These are phyloP conservation scores for Hypoxylon subgilvum DNA, from an alignment of 495 filamentous ascomycete genomes.

Conservation along the genomic window DNA sequence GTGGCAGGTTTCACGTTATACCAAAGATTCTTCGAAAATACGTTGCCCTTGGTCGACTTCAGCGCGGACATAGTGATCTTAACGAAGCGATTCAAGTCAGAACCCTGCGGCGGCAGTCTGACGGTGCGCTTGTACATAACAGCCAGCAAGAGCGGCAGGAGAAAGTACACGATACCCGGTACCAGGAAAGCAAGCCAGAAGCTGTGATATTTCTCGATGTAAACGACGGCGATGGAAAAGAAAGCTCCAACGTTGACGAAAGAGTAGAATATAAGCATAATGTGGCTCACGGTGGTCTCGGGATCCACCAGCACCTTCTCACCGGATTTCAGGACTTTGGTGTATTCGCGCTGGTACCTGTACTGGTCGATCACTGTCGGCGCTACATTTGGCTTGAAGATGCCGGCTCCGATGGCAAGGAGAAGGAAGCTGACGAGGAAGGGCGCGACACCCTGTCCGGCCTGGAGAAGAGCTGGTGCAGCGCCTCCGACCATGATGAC, in stretches of 20 bases:
- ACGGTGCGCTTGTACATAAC: slow-evolving; percentile 50
- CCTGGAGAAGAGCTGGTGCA: slow-evolving; percentile 56
- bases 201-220: slow-evolving; percentile 67
- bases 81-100: slow-evolving; percentile 48
- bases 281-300: slow-evolving; percentile 70
- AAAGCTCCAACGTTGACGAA: slow-evolving; percentile 77
- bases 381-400: slow-evolving; percentile 72
- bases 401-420: slow-evolving; percentile 63
- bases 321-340: slow-evolving; percentile 67
- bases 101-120: slow-evolving; percentile 48
- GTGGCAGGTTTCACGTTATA: slow-evolving; percentile 55
- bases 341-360: slow-evolving; percentile 50
- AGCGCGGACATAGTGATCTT: slow-evolving; percentile 49
- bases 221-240: slow-evolving; percentile 68
- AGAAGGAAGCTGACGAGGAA: slow-evolving; percentile 60
- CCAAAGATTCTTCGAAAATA: slow-evolving; percentile 59
- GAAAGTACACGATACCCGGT: slow-evolving; percentile 52
- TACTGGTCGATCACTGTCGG: slow-evolving; percentile 75
- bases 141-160: slow-evolving; percentile 52
- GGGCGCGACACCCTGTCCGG: slow-evolving; percentile 55
- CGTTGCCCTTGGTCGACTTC: slow-evolving; percentile 49
- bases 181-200: slow-evolving; percentile 74
- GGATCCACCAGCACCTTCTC: slow-evolving; percentile 78
- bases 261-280: slow-evolving; percentile 67
- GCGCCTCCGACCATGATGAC: slow-evolving; percentile 62